A percentile compares a stretch with the other conserved stretches of the same genome.
phyloP scores from a whole-genome alignment of 164 flowering plant species.

The Houttuynia cordata region DNA sequence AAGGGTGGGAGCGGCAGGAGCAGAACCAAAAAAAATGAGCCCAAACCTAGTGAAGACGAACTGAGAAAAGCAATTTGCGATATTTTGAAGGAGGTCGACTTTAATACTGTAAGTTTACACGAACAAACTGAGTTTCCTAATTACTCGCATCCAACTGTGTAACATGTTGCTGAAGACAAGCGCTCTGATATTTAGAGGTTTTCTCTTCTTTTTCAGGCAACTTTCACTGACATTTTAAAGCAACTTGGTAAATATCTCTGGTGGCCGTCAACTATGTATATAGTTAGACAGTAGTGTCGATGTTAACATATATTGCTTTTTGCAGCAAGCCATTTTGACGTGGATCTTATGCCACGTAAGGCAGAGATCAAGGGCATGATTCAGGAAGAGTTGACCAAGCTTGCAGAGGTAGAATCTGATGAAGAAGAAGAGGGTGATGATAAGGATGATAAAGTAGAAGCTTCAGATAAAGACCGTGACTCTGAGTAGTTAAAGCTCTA shows the following conservation, averaged over 20 bases:
- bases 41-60: conserved; percentile 51
- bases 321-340: conserved; percentile 49
- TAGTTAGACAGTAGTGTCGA: neutral
- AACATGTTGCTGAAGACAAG: too few relatives aligned
- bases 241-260: conserved; percentile 48
- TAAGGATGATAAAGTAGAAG: conserved; percentile 13
- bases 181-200: neutral
- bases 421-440: conserved; percentile 19
- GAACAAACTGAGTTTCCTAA: neutral
- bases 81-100: conserved; percentile 84
- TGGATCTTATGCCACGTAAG: conserved; percentile 66
- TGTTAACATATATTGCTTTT: neutral
- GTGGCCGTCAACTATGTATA: neutral
- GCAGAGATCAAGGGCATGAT: conserved; percentile 64
- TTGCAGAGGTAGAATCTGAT: conserved; percentile 70
- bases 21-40: conserved; percentile 29
- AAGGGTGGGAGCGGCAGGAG: conserved; percentile 50
- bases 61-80: conserved; percentile 59
- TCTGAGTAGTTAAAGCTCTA: neutral
- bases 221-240: conserved; percentile 76
- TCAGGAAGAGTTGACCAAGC: conserved; percentile 80
- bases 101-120: conserved; percentile 55
- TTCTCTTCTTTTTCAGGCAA: conserved; percentile 49
- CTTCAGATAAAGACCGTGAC: conserved; percentile 5
- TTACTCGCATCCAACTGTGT: too few relatives aligned